Percentiles rank a stretch among this genome's conserved stretches.
Conservation (phyloP, 1,284 basidiomycete species). For the Albatrellus sp. region DNA sequence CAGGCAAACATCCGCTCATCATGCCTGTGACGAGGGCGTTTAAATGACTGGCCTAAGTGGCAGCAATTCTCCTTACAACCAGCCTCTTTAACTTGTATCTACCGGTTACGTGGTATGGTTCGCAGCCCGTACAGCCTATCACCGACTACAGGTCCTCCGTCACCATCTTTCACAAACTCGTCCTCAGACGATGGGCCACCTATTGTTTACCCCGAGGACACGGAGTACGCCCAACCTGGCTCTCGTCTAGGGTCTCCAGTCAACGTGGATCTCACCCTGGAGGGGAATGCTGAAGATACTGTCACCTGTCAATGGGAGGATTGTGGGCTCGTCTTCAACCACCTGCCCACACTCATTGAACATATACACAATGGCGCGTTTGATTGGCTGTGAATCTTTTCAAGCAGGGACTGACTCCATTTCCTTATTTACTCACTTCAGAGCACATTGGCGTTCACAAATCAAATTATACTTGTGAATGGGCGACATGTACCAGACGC, state of each 20-base stretch:
- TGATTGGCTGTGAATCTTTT: background rate
- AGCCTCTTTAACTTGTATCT: too few species aligned
- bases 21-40: too few species aligned
- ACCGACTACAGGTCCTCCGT: conserved; percentile 19
- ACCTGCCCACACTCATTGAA: conserved; percentile 61
- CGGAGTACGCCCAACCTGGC: conserved; percentile 10
- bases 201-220: conserved; percentile 9
- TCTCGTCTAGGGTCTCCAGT: conserved; percentile 19
- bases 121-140: conserved; percentile 22
- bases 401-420: conserved; percentile 1
- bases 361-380: conserved; percentile 66
- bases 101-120: conserved; percentile 14
- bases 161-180: conserved; percentile 9
- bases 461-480: conserved; percentile 81
- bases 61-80: too few species aligned
- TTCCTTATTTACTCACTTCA: conserved; percentile 15
- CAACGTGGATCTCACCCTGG: conserved; percentile 8
- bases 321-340: conserved; percentile 58
- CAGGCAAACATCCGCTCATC: too few species aligned
- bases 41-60: too few species aligned
- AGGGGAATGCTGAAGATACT: conserved; percentile 23
- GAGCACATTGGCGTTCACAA: conserved; percentile 81
- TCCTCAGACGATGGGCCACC: conserved; percentile 14
- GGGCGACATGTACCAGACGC: conserved; percentile 68
- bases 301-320: conserved; percentile 71